Base-by-base conservation (phyloP, 495 filamentous ascomycete genomes). In the Penicillium samsonianum region DNA sequence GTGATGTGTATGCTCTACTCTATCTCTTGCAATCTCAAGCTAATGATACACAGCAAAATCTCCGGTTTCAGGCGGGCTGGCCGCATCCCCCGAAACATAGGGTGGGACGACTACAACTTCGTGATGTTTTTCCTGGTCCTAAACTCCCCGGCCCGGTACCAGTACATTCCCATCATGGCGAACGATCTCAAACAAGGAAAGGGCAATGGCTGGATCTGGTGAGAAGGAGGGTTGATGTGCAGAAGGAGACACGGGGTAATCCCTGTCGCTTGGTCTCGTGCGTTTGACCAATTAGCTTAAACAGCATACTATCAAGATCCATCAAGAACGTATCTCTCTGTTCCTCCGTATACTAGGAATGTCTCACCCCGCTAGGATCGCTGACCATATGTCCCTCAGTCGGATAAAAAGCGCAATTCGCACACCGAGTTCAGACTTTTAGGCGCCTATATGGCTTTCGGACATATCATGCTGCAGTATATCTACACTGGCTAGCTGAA, bases 1-100 rank as follows among this genome's bases (percentile, higher is more conserved):
- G 47, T 35, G 47, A 33, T 50, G 47, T 35, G 47, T 50, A 50
- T 31, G 47, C 20, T 50, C 16, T 19, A 50, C 47, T 17, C 28
- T 50, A 35, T 35, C 28, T 19, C 9, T 50, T 35, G 12, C 28
- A 22, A 35, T 20, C 47, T 50, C n/a, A 5, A 6, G n/a, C 47
- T 50, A 33, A 50, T 35, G 16, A 35, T 8, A 10, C 17, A 10
- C 7, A 50, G 47, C 8, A 50, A 35, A 50, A 35, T 50, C 47
- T 50, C 47, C n/a, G 47, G 47, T 33, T 35, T 50, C n/a, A 20
- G 16, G 1, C 5, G 12, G 7, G 47, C 47, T 50, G 47, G 3
- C n/a, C 28, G 16, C 17, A 50, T 50, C 12, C 12, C 14, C 26
- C n/a, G 2, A 20, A 17, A 35, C n/a, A 35, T 9, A 16, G 19